A percentile compares a stretch with the other conserved stretches of the same genome.
phyloP scores from a whole-genome alignment of 371 early-diverging fungal genomes.

The Smittium mucronatum region DNA sequence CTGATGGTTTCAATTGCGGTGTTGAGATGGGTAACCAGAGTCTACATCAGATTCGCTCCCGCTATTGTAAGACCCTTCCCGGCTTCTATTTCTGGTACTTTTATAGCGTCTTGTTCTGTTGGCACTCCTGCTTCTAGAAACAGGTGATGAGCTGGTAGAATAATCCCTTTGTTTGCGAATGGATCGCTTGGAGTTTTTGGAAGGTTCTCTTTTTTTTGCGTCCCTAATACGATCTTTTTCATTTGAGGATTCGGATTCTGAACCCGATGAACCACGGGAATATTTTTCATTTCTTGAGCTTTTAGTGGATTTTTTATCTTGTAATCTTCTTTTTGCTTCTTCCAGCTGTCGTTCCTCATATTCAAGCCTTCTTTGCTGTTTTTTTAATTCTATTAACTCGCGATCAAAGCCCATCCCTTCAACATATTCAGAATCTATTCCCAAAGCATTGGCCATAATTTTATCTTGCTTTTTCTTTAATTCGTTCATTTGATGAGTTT shows the following conservation, averaged over 20 bases:
- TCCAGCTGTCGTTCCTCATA: slow-evolving; percentile 36
- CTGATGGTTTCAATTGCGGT: too few relatives aligned
- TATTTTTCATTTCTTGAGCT: background rate
- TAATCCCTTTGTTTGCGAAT: background rate
- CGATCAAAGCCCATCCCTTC: slow-evolving; percentile 75
- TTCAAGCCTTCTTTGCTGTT: slow-evolving; percentile 36
- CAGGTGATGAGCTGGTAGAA: too few relatives aligned
- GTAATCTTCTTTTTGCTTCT: slow-evolving; percentile 16
- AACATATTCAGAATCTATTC: slow-evolving; percentile 47
- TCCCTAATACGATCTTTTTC: background rate
- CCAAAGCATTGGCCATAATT: slow-evolving; percentile 51
- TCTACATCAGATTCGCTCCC: background rate
- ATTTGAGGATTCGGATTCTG: background rate
- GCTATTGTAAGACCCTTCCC: background rate
- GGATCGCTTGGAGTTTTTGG: background rate
- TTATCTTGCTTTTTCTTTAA: slow-evolving; percentile 56
- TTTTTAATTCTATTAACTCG: slow-evolving; percentile 50
- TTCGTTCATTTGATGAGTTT: slow-evolving; percentile 56
- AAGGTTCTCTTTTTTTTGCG: background rate
- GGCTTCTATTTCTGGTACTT: background rate
- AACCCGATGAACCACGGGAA: background rate
- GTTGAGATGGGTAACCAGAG: background rate
- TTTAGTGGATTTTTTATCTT: background rate
- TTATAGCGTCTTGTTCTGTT: background rate
- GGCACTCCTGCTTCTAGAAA: background rate